These are phyloP conservation scores for Lachancea sp. DNA, from an alignment of 805 yeast species.

Conservation along the genomic window DNA sequence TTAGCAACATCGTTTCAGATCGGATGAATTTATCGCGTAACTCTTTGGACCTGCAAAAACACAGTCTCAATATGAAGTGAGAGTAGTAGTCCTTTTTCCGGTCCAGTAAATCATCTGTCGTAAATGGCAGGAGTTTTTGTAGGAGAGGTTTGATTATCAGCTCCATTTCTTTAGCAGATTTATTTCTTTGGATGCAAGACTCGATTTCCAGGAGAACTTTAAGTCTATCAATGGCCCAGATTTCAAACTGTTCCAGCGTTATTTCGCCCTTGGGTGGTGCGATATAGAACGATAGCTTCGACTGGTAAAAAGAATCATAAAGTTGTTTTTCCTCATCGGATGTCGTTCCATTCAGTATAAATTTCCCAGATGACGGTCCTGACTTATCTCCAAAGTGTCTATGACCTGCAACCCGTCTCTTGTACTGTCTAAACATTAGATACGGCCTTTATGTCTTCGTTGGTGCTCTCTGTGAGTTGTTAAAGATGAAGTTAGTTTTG, in stretches of 20 bases:
- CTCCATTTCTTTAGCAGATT: slow-evolving; percentile 59
- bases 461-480: neutral
- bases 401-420: slow-evolving; percentile 68
- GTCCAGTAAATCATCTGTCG: slow-evolving; percentile 44
- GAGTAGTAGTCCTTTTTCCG: slow-evolving; percentile 87
- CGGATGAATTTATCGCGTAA: slow-evolving; percentile 70
- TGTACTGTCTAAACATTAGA: slow-evolving; percentile 64
- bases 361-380: slow-evolving; percentile 27
- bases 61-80: slow-evolving; percentile 80
- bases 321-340: slow-evolving; percentile 32
- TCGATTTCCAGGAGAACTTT: slow-evolving; percentile 81
- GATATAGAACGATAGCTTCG: slow-evolving; percentile 67
- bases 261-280: slow-evolving; percentile 78
- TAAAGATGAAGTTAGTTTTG: too few species aligned
- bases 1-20: slow-evolving; percentile 70
- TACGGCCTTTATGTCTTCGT: slow-evolving; percentile 18
- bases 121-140: slow-evolving; percentile 52
- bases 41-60: slow-evolving; percentile 84
- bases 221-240: slow-evolving; percentile 91
- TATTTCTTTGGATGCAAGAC: slow-evolving; percentile 59
- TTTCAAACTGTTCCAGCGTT: slow-evolving; percentile 86
- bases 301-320: slow-evolving; percentile 41
- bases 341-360: slow-evolving; percentile 18
- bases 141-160: slow-evolving; percentile 58
- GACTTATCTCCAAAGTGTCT: slow-evolving; percentile 50